phyloP scores from a whole-genome alignment of 768 basidiomycete species.

The Mycena amicta region DNA sequence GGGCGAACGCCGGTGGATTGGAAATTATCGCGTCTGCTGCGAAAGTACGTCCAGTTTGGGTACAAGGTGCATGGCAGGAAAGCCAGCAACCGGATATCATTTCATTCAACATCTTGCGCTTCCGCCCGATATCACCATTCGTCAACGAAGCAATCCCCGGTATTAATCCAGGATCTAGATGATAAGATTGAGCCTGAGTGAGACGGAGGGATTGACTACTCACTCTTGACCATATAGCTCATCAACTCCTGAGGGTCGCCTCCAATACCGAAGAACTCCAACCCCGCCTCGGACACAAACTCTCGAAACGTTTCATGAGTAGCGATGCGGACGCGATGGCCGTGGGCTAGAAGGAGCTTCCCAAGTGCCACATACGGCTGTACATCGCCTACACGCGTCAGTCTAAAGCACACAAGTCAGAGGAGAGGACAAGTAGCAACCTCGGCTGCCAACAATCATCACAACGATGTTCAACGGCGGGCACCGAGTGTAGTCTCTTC shows the following conservation, averaged over 20 bases:
- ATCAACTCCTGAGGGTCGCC: slow-evolving; percentile 67
- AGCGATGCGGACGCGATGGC: slow-evolving; percentile 63
- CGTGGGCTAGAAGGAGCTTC: slow-evolving; percentile 46
- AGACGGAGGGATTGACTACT: slow-evolving; percentile 19
- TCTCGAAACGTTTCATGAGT: slow-evolving; percentile 61
- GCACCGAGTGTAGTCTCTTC: slow-evolving; percentile 31
- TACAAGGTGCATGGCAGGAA: slow-evolving; percentile 52
- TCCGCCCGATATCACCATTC: slow-evolving; percentile 63
- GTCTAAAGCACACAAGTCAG: neutral
- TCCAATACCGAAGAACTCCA: slow-evolving; percentile 65
- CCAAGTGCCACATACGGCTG: slow-evolving; percentile 68
- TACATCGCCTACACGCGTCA: slow-evolving; percentile 51
- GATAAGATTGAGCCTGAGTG: slow-evolving; percentile 2
- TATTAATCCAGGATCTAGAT: slow-evolving; percentile 61
- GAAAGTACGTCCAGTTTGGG: slow-evolving; percentile 46
- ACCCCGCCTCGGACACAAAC: slow-evolving; percentile 51
- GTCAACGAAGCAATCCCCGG: slow-evolving; percentile 59
- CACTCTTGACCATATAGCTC: slow-evolving; percentile 76
- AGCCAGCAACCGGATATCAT: slow-evolving; percentile 66
- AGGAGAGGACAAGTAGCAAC: slow-evolving; percentile 32
- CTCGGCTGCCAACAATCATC: slow-evolving; percentile 69
- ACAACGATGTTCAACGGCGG: slow-evolving; percentile 60
- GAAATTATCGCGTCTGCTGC: slow-evolving; percentile 67
- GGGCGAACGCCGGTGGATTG: slow-evolving; percentile 69
- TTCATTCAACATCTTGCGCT: slow-evolving; percentile 59